Conservation (phyloP, 2,329 filamentous ascomycete genomes). For the Fusarium domesticum region DNA sequence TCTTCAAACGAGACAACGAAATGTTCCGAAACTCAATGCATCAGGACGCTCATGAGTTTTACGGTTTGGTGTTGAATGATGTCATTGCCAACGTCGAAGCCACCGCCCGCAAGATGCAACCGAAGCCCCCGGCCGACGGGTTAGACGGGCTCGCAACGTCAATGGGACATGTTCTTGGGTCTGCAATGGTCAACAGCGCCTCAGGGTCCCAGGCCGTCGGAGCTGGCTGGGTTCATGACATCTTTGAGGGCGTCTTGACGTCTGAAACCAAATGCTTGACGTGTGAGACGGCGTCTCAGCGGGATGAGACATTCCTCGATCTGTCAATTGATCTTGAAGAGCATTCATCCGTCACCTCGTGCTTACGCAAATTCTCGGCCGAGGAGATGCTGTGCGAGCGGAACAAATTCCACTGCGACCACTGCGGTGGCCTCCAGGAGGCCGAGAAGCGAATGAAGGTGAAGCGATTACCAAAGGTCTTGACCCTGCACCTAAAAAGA, state of each 20-base stretch:
- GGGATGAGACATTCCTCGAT: conserved; percentile 94
- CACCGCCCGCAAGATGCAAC: conserved; percentile 65
- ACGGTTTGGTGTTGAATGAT: conserved; percentile 92
- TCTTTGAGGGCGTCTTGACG: conserved; percentile 91
- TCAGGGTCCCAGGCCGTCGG: conserved; percentile 55
- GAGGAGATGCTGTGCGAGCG: conserved; percentile 98
- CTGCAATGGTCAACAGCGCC: conserved; percentile 36
- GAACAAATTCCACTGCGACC: conserved; percentile 99
- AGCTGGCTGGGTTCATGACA: conserved; percentile 90
- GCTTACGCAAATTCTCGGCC: conserved; percentile 90
- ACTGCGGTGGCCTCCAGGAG: conserved; percentile 93
- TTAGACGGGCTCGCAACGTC: conserved; percentile 48
- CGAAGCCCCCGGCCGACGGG: conserved; percentile 28
- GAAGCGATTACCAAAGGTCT: conserved; percentile 84
- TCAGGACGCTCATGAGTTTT: conserved; percentile 96
- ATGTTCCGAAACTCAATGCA: conserved; percentile 98
- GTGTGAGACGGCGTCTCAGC: conserved; percentile 90
- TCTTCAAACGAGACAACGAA: conserved; percentile 90
- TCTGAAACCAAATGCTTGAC: conserved; percentile 96
- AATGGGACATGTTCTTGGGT: conserved; percentile 41
- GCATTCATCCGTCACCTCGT: conserved; percentile 94
- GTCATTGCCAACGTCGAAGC: conserved; percentile 91
- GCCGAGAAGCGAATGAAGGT: conserved; percentile 99
- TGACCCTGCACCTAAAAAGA: conserved; percentile 90
- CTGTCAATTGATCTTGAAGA: conserved; percentile 94